A percentile compares a stretch with the other conserved stretches of the same genome.
Conservation (phyloP, 148 eudicot species). For the Vaccinium vitisidaea region DNA sequence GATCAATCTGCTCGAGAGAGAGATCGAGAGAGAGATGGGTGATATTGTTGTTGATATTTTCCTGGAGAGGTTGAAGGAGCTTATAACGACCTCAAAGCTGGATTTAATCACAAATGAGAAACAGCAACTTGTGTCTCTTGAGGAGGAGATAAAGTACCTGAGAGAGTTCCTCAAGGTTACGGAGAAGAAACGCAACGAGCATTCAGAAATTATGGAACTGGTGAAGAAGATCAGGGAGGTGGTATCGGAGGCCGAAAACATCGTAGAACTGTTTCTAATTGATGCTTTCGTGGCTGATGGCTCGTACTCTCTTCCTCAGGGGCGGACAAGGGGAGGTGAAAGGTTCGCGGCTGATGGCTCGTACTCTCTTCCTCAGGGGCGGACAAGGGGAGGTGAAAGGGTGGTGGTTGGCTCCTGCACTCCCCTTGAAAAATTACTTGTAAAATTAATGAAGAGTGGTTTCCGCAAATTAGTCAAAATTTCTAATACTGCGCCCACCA, state of each 20-base stretch:
- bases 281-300: background rate
- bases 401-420: no score
- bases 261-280: background rate
- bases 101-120: background rate
- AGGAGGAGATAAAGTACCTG: background rate
- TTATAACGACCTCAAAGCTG: background rate
- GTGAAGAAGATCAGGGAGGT: background rate
- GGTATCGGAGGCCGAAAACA: background rate
- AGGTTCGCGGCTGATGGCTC: background rate
- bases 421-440: no score
- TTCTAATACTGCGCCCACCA: background rate
- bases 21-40: background rate
- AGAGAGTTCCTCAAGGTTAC: background rate
- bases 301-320: background rate
- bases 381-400: no score
- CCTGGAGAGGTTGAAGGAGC: background rate
- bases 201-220: background rate
- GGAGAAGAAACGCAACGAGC: background rate
- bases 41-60: background rate
- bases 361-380: background rate
- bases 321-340: no score
- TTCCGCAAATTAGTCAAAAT: no score
- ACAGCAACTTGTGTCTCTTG: background rate
- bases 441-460: no score
- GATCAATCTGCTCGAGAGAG: background rate